Base-by-base conservation (phyloP, 345 rosid genomes). In the Eucalyptus lansdowneana region DNA sequence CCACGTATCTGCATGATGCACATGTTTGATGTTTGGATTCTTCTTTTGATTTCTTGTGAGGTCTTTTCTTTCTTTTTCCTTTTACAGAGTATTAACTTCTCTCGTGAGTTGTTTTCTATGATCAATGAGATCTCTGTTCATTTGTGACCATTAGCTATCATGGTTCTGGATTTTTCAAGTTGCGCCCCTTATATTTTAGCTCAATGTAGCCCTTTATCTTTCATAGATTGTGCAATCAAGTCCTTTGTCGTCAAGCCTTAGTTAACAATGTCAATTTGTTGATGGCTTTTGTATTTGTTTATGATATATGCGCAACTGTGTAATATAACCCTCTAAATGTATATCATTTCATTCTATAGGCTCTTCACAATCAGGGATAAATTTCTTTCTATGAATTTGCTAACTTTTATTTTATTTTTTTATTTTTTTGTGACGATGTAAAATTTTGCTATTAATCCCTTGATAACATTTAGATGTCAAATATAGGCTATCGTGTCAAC, bases 341-440 rank as follows among this genome's bases (percentile, higher is more conserved):
- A 60, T 60, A 27, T 60, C 0, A 27, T 60, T 27, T 60, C 69
- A 27, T 60, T 62, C 15, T 29, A 62, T 6, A 62, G 34, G 31
- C 34, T 62, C 13, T 60, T 60, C 67, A 27, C n/a, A 27, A 62
- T 13, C 6, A 0, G 31, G 69, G 69, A 62, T 62, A 6, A 62
- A 62, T 27, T 13, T 62, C 69, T 62, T 62, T 62, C 34, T 29
- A 62, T 27, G 9, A 62, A 62, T 62, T 60, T 27, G 16, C 69
- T 12, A 12, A 3, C 31, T 58, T 58, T 60, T 60, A 5, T 58
- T 2, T 11, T 8, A 5, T 58, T 4, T 58, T 60, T 5, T 6
- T 2, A n/a, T 6, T 60, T 1, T 11, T 27, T 1, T 13, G 34
- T 62, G 34, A 62, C 0, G 9, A 6, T 29, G 34, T n/a, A 29